These are phyloP conservation scores for Taphrina wiesneri DNA, from an alignment of 1,139 yeast species.

Conservation along the genomic window DNA sequence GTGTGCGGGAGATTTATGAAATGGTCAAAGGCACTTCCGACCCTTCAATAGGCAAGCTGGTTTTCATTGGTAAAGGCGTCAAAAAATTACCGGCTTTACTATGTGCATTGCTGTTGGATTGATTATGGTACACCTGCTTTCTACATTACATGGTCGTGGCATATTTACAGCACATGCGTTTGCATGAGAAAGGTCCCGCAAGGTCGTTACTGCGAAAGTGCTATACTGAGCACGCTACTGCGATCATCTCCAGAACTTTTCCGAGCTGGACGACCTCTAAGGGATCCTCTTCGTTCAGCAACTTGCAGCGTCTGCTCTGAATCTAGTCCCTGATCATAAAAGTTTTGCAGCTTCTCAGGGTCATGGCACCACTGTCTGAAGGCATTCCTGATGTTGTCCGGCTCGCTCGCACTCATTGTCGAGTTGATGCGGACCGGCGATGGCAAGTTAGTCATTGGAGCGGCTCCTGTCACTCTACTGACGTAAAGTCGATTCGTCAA, in stretches of 20 bases:
- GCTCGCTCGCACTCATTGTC: constrained; percentile 15
- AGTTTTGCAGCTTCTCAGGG: constrained; percentile 18
- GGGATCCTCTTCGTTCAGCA: neutral
- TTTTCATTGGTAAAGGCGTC: constrained; percentile 70
- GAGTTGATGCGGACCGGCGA: constrained; percentile 17
- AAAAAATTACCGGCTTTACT: constrained; percentile 13
- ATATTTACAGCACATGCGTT: neutral
- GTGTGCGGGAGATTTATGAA: constrained; percentile 90
- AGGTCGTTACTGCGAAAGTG: neutral
- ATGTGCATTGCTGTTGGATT: constrained; percentile 6
- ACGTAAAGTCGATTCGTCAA: constrained; percentile 35
- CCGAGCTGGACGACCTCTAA: neutral
- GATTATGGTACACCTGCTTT: neutral
- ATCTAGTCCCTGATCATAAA: constrained; percentile 11
- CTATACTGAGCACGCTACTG: constrained; percentile 2
- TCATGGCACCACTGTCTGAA: constrained; percentile 24
- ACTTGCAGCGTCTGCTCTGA: neutral
- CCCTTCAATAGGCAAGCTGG: constrained; percentile 56
- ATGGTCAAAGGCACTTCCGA: constrained; percentile 40
- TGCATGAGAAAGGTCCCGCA: neutral
- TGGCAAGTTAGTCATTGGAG: constrained; percentile 16
- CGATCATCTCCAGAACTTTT: constrained; percentile 13
- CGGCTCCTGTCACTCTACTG: constrained; percentile 28
- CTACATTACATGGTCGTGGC: neutral
- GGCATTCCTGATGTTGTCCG: constrained; percentile 24